Base-by-base conservation (phyloP, 108 stramenopile species). In the Chaetoceros tenuissimus region DNA sequence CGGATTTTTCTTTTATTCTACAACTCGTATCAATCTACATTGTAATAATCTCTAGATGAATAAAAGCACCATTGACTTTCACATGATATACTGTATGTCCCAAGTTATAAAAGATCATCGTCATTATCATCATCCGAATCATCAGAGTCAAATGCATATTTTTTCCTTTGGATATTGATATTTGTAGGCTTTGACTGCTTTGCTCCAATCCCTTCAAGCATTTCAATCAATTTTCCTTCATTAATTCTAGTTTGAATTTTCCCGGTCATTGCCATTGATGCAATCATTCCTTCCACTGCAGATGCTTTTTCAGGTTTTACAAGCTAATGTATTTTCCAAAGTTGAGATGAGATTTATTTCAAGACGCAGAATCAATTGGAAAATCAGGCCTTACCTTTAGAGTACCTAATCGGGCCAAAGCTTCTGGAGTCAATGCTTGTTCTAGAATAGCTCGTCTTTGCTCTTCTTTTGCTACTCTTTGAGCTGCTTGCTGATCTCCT, bases 71-170 rank as follows among this genome's bases (percentile, higher is more conserved):
- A n/a, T n/a, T n/a, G n/a, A n/a, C n/a, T n/a, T n/a, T n/a, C n/a
- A n/a, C n/a, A n/a, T n/a, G n/a, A n/a, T n/a, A n/a, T n/a, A n/a
- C n/a, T n/a, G n/a, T n/a, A n/a, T n/a, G n/a, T n/a, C n/a, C n/a
- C n/a, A n/a, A n/a, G n/a, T 58, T 47, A 58, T 44, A 58, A 22
- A 1, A 54, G 31, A 51, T 77, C 80, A 61, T 92, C 90, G 57
- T 87, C 81, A 50, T 92, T 84, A 57, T 88, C 75, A 24, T 92
- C 91, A 57, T 73, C 72, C 3, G 59, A 52, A 44, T 85, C 87
- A 63, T 89, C 87, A 0, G 83, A 85, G 73, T 93, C 92, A 68
- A 93, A 75, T n/a, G 85, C 75, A 64, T 93, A 89, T 54, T 77
- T 75, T 57, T 88, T 93, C 59, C 92, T 63, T 51, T 93, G 87